phyloP scores from a whole-genome alignment of 345 rosid genomes.

The Rhodomyrtus tomentosa region DNA sequence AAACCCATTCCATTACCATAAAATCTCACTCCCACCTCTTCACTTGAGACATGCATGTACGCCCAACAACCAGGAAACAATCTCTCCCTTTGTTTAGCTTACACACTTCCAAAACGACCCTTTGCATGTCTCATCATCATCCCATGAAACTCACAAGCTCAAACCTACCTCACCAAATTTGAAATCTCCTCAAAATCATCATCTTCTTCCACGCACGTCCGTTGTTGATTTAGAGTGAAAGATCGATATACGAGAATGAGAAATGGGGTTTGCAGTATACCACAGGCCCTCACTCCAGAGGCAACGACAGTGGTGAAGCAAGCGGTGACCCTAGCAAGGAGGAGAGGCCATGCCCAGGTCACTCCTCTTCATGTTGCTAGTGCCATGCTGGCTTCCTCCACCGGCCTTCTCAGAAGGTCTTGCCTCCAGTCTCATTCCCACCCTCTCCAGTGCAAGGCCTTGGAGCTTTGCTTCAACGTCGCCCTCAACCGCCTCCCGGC shows the following conservation, averaged over 20 bases:
- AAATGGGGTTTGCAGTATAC: constrained; percentile 44
- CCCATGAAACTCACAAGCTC: neutral
- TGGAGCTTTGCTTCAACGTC: constrained; percentile 70
- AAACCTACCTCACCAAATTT: neutral
- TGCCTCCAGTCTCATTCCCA: constrained; percentile 64
- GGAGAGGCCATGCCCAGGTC: constrained; percentile 70
- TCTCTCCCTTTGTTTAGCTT: neutral
- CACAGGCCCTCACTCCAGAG: constrained; percentile 49
- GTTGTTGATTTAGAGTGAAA: neutral
- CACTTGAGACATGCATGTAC: neutral
- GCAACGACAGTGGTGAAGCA: constrained; percentile 46
- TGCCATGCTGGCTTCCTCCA: constrained; percentile 47
- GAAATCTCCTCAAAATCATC: neutral
- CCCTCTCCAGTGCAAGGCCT: constrained; percentile 65
- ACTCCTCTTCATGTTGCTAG: constrained; percentile 72
- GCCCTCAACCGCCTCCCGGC: constrained; percentile 73
- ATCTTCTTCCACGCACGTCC: neutral
- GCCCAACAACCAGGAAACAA: neutral
- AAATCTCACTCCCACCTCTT: neutral
- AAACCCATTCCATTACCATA: constrained; percentile 11
- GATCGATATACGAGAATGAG: constrained; percentile 34
- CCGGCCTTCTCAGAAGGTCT: constrained; percentile 48
- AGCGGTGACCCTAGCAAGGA: constrained; percentile 46
- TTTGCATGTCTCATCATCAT: neutral
- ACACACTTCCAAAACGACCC: neutral